Evolutionary conservation across 495 filamentous ascomycete species (phyloP).

Genomic region (Podospora conica): DNA sequence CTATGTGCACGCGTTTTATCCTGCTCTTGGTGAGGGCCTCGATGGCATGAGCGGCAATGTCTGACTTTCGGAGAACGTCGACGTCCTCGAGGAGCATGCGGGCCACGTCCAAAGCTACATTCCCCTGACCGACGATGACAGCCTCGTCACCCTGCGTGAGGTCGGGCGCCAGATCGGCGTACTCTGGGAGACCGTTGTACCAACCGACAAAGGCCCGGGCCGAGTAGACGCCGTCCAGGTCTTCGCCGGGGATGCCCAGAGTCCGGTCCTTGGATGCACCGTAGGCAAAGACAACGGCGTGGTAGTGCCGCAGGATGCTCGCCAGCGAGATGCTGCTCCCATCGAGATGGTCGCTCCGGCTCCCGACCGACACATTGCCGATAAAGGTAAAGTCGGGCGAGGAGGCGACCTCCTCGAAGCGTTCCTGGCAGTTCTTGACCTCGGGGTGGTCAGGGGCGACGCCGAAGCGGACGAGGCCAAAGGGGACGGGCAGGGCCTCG

Average conservation of each 20-base stretch:
- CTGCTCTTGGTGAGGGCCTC: constrained; percentile 65
- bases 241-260: constrained; percentile 77
- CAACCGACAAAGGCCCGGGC: constrained; percentile 94
- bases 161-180: constrained; percentile 67
- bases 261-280: constrained; percentile 78
- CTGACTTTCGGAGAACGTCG: constrained; percentile 67
- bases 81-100: constrained; percentile 73
- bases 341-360: constrained; percentile 34
- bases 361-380: constrained; percentile 79
- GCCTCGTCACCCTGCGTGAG: constrained; percentile 75
- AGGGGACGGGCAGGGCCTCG: constrained; percentile 86
- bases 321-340: constrained; percentile 58
- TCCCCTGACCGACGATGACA: constrained; percentile 88
- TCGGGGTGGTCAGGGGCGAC: constrained; percentile 97
- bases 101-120: constrained; percentile 91
- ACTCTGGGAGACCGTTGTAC: constrained; percentile 94
- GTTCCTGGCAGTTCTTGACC: constrained; percentile 97
- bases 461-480: constrained; percentile 84
- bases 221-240: constrained; percentile 68
- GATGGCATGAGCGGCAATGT: constrained; percentile 80
- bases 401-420: constrained; percentile 78
- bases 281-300: constrained; percentile 89
- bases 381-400: constrained; percentile 84
- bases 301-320: constrained; percentile 72
- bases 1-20: constrained; percentile 72